phyloP scores from a whole-genome alignment of 495 filamentous ascomycete genomes.

The Hypoxylon lenormandii region DNA sequence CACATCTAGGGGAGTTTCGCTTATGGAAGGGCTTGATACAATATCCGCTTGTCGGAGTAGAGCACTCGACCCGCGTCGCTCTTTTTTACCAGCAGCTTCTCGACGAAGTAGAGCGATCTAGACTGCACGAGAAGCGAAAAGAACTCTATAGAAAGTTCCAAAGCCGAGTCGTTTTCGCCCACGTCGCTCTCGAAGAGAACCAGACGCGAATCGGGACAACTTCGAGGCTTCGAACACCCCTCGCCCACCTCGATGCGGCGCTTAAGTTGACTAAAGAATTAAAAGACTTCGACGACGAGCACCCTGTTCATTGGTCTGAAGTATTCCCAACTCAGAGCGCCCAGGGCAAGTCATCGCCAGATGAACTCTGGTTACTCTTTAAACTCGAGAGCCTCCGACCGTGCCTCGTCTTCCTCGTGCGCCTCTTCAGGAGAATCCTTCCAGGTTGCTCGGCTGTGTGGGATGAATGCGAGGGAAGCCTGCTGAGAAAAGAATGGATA shows the following conservation, averaged over 20 bases:
- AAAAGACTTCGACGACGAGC: slow-evolving; percentile 34
- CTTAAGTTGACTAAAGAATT: slow-evolving; percentile 24
- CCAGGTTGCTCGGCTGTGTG: slow-evolving; percentile 24
- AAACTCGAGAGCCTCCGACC: slow-evolving; percentile 46
- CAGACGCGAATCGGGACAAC: slow-evolving; percentile 8
- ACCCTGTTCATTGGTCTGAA: slow-evolving; percentile 47
- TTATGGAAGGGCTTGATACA: slow-evolving; percentile 1
- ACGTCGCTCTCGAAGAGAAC: slow-evolving; percentile 26
- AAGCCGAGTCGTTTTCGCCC: slow-evolving; percentile 23
- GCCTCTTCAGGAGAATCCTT: slow-evolving; percentile 35
- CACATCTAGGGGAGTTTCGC: slow-evolving; percentile 16
- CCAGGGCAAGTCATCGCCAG: slow-evolving; percentile 10
- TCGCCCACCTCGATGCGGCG: slow-evolving; percentile 27
- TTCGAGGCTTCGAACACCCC: slow-evolving; percentile 19
- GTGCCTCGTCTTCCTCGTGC: slow-evolving; percentile 36
- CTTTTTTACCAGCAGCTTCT: slow-evolving; percentile 29
- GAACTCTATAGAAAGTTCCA: slow-evolving; percentile 30
- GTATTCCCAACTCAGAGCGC: slow-evolving; percentile 28
- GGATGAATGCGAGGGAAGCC: slow-evolving; percentile 39
- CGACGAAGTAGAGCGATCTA: slow-evolving; percentile 33
- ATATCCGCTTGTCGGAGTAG: slow-evolving; percentile 30
- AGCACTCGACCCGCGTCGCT: slow-evolving; percentile 20
- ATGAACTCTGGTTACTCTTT: slow-evolving; percentile 41
- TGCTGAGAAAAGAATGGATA: slow-evolving; percentile 34
- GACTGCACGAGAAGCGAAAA: slow-evolving; percentile 30